These are phyloP conservation scores for Grosmannia clavigera DNA, from an alignment of 2,329 filamentous ascomycete species.

Conservation along the genomic window DNA sequence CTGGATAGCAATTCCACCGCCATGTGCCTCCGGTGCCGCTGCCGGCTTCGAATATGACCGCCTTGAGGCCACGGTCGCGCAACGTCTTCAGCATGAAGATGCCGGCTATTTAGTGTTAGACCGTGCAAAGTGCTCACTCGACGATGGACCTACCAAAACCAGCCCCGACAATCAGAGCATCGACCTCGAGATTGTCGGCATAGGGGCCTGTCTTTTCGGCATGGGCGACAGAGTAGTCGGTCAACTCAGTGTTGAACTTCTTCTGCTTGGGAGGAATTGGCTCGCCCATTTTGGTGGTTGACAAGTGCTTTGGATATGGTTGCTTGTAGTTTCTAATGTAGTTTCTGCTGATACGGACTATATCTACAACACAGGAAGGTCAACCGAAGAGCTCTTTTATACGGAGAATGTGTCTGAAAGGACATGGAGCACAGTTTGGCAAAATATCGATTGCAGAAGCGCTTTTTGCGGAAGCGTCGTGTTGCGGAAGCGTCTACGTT, in stretches of 20 bases:
- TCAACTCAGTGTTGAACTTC: conserved; percentile 29
- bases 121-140: background rate
- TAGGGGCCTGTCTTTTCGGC: conserved; percentile 24
- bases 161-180: conserved; percentile 31
- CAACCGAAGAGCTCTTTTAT: too few species aligned
- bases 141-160: conserved; percentile 24
- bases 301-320: background rate
- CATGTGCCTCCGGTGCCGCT: conserved; percentile 39
- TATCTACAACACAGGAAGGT: too few species aligned
- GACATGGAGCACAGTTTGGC: too few species aligned
- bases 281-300: conserved; percentile 12
- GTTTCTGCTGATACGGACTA: too few species aligned
- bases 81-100: conserved; percentile 39
- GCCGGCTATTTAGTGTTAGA: conserved; percentile 21
- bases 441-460: background rate
- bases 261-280: conserved; percentile 13
- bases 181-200: conserved; percentile 29
- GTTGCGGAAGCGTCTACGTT: background rate
- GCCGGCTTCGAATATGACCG: conserved; percentile 39
- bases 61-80: conserved; percentile 34
- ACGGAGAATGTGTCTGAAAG: too few species aligned
- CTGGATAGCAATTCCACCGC: conserved; percentile 45
- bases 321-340: too few species aligned
- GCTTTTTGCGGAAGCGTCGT: background rate
- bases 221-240: conserved; percentile 23